Percentiles rank a stretch among this genome's conserved stretches.
Conservation (phyloP, 306 rosid genomes). For the Hippophae tibetana region DNA sequence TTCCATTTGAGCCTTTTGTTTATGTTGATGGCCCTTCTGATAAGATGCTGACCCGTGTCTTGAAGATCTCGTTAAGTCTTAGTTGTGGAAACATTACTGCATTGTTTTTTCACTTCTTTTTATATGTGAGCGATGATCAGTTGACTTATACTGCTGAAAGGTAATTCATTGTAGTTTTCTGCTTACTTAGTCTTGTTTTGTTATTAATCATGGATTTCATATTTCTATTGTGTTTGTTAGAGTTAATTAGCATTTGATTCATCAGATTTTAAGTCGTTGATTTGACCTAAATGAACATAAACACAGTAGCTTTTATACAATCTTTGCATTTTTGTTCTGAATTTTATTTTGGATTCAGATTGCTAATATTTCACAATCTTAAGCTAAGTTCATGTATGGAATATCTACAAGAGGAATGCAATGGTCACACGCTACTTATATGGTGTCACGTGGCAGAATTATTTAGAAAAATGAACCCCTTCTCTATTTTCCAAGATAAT, state of each 20-base stretch:
- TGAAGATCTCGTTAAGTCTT: slow-evolving; percentile 14
- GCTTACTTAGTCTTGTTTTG: neutral
- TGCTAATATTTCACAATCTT: too few species aligned
- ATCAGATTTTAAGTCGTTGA: too few species aligned
- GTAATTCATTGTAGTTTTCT: neutral
- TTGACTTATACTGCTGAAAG: neutral
- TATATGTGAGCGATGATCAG: neutral
- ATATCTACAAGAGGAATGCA: too few species aligned
- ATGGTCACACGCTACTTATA: too few species aligned
- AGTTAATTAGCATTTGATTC: too few species aligned
- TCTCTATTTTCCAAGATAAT: too few species aligned
- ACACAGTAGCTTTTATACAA: too few species aligned
- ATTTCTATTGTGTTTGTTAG: too few species aligned
- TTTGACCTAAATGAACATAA: too few species aligned
- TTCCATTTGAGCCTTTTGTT: neutral
- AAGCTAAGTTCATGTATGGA: too few species aligned
- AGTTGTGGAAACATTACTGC: slow-evolving; percentile 12
- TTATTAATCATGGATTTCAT: neutral
- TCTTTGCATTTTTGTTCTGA: neutral
- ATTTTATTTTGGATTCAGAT: neutral
- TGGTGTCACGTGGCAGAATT: too few species aligned
- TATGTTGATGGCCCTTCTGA: neutral
- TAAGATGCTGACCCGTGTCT: neutral
- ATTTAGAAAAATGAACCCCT: too few species aligned
- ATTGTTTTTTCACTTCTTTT: slow-evolving; percentile 14